Percentiles rank a stretch among this genome's conserved stretches.
Evolutionary conservation across 2,329 filamentous ascomycete genomes (phyloP).

Genomic region (Botryosphaeria agaves): DNA sequence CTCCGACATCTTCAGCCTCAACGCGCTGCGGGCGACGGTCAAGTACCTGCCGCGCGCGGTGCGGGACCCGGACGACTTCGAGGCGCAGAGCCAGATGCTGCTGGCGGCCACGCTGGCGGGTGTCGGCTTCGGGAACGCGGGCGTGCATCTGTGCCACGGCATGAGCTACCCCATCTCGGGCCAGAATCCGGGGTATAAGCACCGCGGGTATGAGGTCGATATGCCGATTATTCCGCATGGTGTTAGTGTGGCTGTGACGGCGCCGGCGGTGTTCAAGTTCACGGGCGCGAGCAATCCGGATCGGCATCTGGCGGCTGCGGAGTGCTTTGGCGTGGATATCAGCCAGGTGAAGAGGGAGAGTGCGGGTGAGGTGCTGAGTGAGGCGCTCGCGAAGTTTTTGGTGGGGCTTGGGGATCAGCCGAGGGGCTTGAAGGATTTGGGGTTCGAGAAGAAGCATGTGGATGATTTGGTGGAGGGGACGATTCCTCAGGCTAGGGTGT

Average conservation of each 20-base stretch:
- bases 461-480: slow-evolving; percentile 84
- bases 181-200: slow-evolving; percentile 82
- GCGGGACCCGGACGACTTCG: slow-evolving; percentile 71
- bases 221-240: slow-evolving; percentile 83
- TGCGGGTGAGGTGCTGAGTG: slow-evolving; percentile 73
- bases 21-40: slow-evolving; percentile 65
- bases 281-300: slow-evolving; percentile 85
- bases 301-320: slow-evolving; percentile 74
- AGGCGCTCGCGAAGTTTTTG: slow-evolving; percentile 69
- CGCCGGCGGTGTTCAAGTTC: slow-evolving; percentile 86
- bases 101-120: slow-evolving; percentile 86
- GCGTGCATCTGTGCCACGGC: slow-evolving; percentile 76
- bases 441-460: slow-evolving; percentile 60
- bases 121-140: slow-evolving; percentile 93
- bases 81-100: slow-evolving; percentile 92
- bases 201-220: slow-evolving; percentile 66
- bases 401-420: slow-evolving; percentile 80
- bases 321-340: slow-evolving; percentile 80
- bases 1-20: slow-evolving; percentile 87
- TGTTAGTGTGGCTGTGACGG: slow-evolving; percentile 84
- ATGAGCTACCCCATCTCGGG: slow-evolving; percentile 98
- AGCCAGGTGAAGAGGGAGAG: slow-evolving; percentile 75
- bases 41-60: slow-evolving; percentile 86
- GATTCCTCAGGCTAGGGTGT: slow-evolving; percentile 73
- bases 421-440: slow-evolving; percentile 63